Evolutionary conservation across 306 rosid genomes (phyloP), one percentile per base, ranked within the genome.

Genomic region (Comarum palustre): DNA sequence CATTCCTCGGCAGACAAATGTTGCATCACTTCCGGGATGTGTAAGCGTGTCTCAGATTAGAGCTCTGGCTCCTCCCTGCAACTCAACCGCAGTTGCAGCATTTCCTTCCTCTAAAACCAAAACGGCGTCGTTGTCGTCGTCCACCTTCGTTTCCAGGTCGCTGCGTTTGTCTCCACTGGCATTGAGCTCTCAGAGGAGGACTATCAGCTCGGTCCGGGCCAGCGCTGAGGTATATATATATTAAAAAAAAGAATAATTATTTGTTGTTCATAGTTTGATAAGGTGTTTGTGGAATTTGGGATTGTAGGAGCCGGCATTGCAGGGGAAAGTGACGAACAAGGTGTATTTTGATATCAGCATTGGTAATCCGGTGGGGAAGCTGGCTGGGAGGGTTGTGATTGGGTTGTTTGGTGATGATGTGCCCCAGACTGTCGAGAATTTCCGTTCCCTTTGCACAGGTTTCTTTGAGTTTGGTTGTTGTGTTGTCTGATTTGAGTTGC

Each of bases 371-470:
- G 96, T 94, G 9, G 98, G 98, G 73, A 88, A 94, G 88, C 86
- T 91, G 42, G 96, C 76, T 0, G 97, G 98, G 14, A 87, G 92
- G 81, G 74, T 94, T 80, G 96, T 94, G 65, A 94, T 94, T 76
- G 97, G 98, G 43, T 84, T 94, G 64, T 94, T n/a, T 74, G 98
- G 98, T 41, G 96, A 94, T 59, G 98, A 91, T 80, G 98, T 94
- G 47, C 98, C 98, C 71, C 93, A 91, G 76, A 91, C 96, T 3
- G 87, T 82, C 0, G 98, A 94, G 87, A 94, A 91, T 73, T 94
- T 94, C 79, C 96, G 98, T 25, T 91, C 98, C 62, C 97, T 94
- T 72, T 94, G 96, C 78, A 94, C 98, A n/a, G 90, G 94, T 88
- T 86, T 43, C 24, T 8, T 58, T 32, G 59, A 16, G 41, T 61